Percentiles rank a stretch among this genome's conserved stretches.
Evolutionary conservation across 345 rosid genomes (phyloP).

Genomic region (Atalantia buxifolia): DNA sequence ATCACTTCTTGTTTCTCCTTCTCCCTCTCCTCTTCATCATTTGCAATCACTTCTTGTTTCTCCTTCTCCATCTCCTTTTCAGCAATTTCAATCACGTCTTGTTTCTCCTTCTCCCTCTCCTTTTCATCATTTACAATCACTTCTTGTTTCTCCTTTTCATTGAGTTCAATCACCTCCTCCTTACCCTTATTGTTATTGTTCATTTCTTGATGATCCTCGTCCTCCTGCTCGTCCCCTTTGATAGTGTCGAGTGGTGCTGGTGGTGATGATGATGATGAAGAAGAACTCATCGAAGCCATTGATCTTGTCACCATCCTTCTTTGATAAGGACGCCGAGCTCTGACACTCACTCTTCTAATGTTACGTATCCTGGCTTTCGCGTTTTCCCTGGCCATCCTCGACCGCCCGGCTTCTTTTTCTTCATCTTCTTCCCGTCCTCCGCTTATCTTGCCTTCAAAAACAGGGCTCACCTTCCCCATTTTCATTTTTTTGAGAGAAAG

Average conservation of each 20-base stretch:
- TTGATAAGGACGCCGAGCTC: neutral
- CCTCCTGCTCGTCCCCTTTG: neutral
- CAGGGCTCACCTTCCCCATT: slow-evolving; percentile 18
- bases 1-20: neutral
- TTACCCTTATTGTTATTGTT: neutral
- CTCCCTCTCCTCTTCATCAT: neutral
- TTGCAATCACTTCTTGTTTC: neutral
- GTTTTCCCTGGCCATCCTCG: slow-evolving; percentile 10
- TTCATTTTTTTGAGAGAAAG: slow-evolving; percentile 7
- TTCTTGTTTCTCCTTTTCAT: neutral
- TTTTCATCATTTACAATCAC: neutral
- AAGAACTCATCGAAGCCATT: neutral
- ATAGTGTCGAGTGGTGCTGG: neutral
- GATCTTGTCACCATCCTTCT: slow-evolving; percentile 1
- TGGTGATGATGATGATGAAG: no score
- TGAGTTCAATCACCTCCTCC: neutral
- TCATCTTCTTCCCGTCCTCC: neutral
- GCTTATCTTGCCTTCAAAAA: slow-evolving; percentile 12
- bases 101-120: neutral
- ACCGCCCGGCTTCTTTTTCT: neutral
- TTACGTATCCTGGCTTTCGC: slow-evolving; percentile 16
- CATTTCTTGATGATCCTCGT: neutral
- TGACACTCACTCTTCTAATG: neutral
- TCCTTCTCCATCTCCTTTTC: neutral
- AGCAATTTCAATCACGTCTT: neutral